phyloP scores from a whole-genome alignment of 768 basidiomycete genomes.

The Favolaschia claudopus region DNA sequence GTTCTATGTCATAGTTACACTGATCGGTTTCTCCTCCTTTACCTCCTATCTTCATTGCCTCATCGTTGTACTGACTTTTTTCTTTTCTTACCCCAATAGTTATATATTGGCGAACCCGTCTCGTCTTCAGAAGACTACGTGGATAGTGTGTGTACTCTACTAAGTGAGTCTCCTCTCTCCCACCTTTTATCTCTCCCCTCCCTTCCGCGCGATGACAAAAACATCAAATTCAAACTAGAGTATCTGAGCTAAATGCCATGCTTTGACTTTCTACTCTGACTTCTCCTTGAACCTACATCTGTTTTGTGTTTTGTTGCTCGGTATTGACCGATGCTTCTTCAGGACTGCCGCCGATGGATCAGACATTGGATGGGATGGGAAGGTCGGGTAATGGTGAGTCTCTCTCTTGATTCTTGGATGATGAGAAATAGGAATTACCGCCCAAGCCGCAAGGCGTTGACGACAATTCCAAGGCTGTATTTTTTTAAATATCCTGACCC shows the following conservation, averaged over 20 bases:
- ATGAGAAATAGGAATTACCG: conserved; percentile 88
- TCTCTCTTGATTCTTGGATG: conserved; percentile 37
- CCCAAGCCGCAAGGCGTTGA: conserved; percentile 72
- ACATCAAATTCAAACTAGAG: conserved; percentile 86
- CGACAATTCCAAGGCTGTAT: conserved; percentile 87
- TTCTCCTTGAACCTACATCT: conserved; percentile 1
- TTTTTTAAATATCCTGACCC: conserved; percentile 64
- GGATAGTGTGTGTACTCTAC: not conserved
- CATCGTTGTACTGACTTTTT: conserved; percentile 8
- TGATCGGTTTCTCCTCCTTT: conserved; percentile 60
- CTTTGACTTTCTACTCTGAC: conserved; percentile 77
- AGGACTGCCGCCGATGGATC: not conserved
- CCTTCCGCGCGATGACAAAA: conserved; percentile 61
- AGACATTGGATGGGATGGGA: too few species aligned
- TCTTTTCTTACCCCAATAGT: not conserved
- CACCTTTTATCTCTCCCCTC: not conserved
- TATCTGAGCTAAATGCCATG: conserved; percentile 82
- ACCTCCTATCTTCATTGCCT: conserved; percentile 10
- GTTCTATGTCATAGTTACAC: conserved; percentile 90
- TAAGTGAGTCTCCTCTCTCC: conserved; percentile 10
- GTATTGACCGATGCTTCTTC: conserved; percentile 2
- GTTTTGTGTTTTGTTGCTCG: not conserved
- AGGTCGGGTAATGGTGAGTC: too few species aligned
- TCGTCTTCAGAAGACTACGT: too few species aligned
- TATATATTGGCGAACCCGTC: not conserved